Conservation (phyloP, 176 grass and related monocot species). For the Avena insularis region DNA sequence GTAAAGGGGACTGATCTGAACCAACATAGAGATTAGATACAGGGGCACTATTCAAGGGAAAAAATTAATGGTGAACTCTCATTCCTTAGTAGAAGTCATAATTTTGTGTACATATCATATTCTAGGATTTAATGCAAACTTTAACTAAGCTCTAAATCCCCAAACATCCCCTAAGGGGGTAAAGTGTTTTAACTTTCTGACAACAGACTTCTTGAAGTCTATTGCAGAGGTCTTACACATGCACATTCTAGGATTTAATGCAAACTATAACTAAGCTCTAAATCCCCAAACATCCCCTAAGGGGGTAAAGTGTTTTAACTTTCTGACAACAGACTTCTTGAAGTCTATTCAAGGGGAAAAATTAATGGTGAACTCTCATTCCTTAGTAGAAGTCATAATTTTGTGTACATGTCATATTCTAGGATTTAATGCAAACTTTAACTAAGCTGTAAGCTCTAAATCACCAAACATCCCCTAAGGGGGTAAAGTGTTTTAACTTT, state of each 20-base stretch:
- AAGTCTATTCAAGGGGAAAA: neutral
- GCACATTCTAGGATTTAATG: constrained; percentile 10
- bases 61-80: neutral
- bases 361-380: neutral
- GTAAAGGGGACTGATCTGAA: constrained; percentile 23
- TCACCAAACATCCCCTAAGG: neutral
- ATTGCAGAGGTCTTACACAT: constrained; percentile 11
- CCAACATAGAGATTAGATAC: constrained; percentile 35
- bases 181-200: neutral
- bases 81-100: constrained; percentile 6
- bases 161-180: constrained; percentile 2
- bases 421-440: neutral
- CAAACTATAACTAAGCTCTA: neutral
- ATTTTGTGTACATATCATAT: neutral
- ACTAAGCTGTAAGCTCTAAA: neutral
- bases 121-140: constrained; percentile 11
- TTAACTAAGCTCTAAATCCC: neutral
- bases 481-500: neutral
- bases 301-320: neutral
- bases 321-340: neutral
- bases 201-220: neutral
- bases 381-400: neutral
- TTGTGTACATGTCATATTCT: constrained; percentile 3
- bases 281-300: neutral
- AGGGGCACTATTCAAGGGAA: neutral